Evolutionary conservation across 2,329 filamentous ascomycete genomes (phyloP).

Genomic region (Teratosphaeria pseudoeucalypti): DNA sequence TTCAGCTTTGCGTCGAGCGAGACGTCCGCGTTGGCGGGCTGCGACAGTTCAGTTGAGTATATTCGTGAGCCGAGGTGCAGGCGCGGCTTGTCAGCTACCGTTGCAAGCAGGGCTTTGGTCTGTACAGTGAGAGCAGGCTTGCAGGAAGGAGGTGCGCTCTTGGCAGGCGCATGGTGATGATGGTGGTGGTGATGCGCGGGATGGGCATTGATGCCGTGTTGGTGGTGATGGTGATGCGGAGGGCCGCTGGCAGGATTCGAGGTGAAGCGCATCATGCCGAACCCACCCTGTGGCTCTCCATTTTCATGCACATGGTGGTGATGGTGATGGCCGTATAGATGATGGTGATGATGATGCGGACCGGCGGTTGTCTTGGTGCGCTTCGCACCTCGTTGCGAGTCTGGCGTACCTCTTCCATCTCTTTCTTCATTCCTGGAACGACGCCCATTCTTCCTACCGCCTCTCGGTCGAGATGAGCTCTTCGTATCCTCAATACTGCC

Average conservation of each 20-base stretch:
- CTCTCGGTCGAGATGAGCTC: slow-evolving; percentile 28
- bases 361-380: slow-evolving; percentile 46
- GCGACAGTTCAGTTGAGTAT: slow-evolving; percentile 58
- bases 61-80: slow-evolving; percentile 75
- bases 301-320: slow-evolving; percentile 23
- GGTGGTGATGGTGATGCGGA: slow-evolving; percentile 21
- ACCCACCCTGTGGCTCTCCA: slow-evolving; percentile 19
- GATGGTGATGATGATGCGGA: slow-evolving; percentile 47
- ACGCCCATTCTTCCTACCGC: slow-evolving; percentile 47
- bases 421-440: slow-evolving; percentile 68
- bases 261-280: slow-evolving; percentile 24
- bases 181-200: slow-evolving; percentile 24
- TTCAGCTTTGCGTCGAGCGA: slow-evolving; percentile 44
- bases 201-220: slow-evolving; percentile 31
- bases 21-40: slow-evolving; percentile 26
- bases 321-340: slow-evolving; percentile 30
- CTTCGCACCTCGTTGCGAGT: slow-evolving; percentile 53
- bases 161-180: slow-evolving; percentile 24
- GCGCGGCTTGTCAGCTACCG: slow-evolving; percentile 59
- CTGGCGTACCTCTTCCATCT: slow-evolving; percentile 25
- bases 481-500: slow-evolving; percentile 29
- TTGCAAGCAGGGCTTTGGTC: slow-evolving; percentile 61
- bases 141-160: slow-evolving; percentile 9
- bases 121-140: slow-evolving; percentile 57
- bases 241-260: slow-evolving; percentile 18